Evolutionary conservation across 2,329 filamentous ascomycete genomes (phyloP).

Genomic region (Fusarium abutilonis): DNA sequence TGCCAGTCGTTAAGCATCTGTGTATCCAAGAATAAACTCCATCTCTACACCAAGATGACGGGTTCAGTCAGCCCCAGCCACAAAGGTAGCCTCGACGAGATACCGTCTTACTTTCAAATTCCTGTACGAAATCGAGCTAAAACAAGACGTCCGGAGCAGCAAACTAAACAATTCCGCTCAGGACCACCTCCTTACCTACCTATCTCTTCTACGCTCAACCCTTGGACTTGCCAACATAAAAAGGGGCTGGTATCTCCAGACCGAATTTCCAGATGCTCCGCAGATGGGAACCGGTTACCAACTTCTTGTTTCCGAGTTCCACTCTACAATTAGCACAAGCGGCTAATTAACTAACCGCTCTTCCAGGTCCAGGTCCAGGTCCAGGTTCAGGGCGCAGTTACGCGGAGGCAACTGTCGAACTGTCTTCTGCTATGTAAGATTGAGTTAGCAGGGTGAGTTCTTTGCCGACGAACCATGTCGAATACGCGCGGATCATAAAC

Average conservation of each 20-base stretch:
- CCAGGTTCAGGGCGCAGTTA: constrained; percentile 27
- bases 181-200: background rate
- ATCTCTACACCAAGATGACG: constrained; percentile 6
- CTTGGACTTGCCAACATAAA: constrained; percentile 10
- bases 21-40: background rate
- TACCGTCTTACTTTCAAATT: constrained; percentile 13
- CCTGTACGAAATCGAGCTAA: constrained; percentile 1
- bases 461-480: constrained; percentile 23
- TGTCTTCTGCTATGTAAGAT: background rate
- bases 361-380: background rate
- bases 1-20: constrained; percentile 25
- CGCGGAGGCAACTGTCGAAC: constrained; percentile 27
- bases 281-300: constrained; percentile 36
- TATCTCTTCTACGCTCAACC: background rate
- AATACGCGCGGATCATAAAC: constrained; percentile 29
- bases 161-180: background rate
- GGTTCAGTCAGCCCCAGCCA: constrained; percentile 30
- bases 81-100: constrained; percentile 1
- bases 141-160: background rate
- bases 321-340: constrained; percentile 38
- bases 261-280: constrained; percentile 42
- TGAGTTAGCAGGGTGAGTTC: constrained; percentile 1
- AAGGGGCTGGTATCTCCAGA: constrained; percentile 41
- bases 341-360: constrained; percentile 36
- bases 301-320: constrained; percentile 38